phyloP scores from a whole-genome alignment of 805 yeast species.

The Lipomyces spencermartinsiae region DNA sequence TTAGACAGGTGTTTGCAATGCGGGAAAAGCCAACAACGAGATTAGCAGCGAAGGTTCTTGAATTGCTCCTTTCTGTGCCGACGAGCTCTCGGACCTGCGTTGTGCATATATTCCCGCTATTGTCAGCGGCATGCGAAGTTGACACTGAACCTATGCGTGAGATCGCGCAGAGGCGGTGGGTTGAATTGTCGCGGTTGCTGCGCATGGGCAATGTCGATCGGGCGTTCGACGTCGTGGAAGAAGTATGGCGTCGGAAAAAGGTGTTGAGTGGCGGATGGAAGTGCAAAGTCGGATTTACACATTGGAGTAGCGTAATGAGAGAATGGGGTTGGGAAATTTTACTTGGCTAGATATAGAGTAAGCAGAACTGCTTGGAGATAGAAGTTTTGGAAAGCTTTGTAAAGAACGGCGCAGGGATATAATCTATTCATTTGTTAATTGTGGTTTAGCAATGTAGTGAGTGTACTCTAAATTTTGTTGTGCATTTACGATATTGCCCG shows the following conservation, averaged over 20 bases:
- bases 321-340: conserved; percentile 81
- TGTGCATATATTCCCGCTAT: conserved; percentile 68
- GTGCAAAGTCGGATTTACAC: conserved; percentile 44
- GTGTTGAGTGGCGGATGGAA: conserved; percentile 31
- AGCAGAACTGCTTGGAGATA: no score
- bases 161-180: conserved; percentile 69
- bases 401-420: neutral
- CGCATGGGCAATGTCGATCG: conserved; percentile 73
- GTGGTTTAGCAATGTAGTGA: no score
- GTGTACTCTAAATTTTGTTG: no score
- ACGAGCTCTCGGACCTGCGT: conserved; percentile 60
- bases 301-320: conserved; percentile 73
- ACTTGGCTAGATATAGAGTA: conserved; percentile 50
- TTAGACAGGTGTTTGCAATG: neutral
- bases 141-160: conserved; percentile 61
- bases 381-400: neutral
- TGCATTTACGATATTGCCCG: neutral
- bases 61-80: conserved; percentile 68
- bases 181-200: conserved; percentile 56
- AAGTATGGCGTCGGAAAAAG: conserved; percentile 64
- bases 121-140: conserved; percentile 72
- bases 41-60: conserved; percentile 62
- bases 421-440: neutral
- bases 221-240: conserved; percentile 70
- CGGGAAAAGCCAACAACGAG: conserved; percentile 14